phyloP scores from a whole-genome alignment of 805 yeast genomes.

The Sugiyamaella valdiviana region DNA sequence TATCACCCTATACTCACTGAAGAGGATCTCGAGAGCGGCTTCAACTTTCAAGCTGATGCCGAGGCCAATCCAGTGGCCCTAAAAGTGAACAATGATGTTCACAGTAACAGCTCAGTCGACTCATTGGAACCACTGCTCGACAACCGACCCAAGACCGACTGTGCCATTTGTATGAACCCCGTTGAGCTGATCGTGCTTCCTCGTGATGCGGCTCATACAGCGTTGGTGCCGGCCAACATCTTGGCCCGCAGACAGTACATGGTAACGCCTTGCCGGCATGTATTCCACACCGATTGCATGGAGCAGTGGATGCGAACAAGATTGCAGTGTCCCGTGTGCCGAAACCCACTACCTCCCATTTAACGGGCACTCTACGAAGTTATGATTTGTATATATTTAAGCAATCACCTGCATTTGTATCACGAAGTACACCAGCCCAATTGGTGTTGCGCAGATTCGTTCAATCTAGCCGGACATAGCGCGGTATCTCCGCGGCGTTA shows the following conservation, averaged over 20 bases:
- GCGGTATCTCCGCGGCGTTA: too few species aligned
- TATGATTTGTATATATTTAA: not conserved
- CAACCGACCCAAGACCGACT: slow-evolving; percentile 47
- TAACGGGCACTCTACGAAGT: slow-evolving; percentile 28
- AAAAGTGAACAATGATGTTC: not conserved
- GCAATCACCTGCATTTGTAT: too few species aligned
- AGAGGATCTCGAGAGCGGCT: slow-evolving; percentile 55
- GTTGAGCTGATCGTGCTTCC: slow-evolving; percentile 43
- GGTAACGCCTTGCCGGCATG: slow-evolving; percentile 86
- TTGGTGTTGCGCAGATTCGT: too few species aligned
- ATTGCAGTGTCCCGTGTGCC: slow-evolving; percentile 89
- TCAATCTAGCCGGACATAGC: too few species aligned
- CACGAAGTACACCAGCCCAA: too few species aligned
- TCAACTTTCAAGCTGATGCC: slow-evolving; percentile 10
- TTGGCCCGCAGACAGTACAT: slow-evolving; percentile 33
- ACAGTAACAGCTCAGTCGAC: not conserved
- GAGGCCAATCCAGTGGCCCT: slow-evolving; percentile 7
- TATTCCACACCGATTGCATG: slow-evolving; percentile 83
- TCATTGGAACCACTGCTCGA: slow-evolving; percentile 27
- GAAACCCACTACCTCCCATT: slow-evolving; percentile 77
- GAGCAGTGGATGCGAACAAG: slow-evolving; percentile 92
- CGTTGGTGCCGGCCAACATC: slow-evolving; percentile 26
- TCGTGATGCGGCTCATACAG: slow-evolving; percentile 16
- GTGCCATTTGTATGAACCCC: slow-evolving; percentile 85
- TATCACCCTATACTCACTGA: slow-evolving; percentile 65